Conservation (phyloP, 2,329 filamentous ascomycete species). For the Fusarium aywerte region DNA sequence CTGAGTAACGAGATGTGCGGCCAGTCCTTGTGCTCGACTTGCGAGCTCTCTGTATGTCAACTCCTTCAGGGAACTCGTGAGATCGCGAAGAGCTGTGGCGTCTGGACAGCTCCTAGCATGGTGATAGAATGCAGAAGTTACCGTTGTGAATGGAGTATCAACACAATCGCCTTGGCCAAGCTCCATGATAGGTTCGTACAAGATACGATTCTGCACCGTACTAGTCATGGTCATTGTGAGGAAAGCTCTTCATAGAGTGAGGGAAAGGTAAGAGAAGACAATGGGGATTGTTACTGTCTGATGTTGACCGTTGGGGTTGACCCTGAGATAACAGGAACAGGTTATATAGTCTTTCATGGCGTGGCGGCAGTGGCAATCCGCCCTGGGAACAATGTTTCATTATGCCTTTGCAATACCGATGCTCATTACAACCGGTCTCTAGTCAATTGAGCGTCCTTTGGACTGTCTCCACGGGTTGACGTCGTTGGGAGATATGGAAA, state of each 20-base stretch:
- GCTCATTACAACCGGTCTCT: conserved; percentile 21
- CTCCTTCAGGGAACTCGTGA: conserved; percentile 47
- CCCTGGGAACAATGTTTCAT: conserved; percentile 32
- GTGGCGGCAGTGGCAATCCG: conserved; percentile 24
- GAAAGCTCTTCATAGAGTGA: neutral
- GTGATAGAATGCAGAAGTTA: conserved; percentile 54
- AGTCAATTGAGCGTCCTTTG: conserved; percentile 11
- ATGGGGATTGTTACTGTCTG: conserved; percentile 30
- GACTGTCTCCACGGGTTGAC: conserved; percentile 21
- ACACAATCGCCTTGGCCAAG: conserved; percentile 38
- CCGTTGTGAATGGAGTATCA: conserved; percentile 52
- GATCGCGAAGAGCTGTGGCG: conserved; percentile 53
- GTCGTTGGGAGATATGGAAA: conserved; percentile 27
- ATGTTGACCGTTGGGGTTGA: conserved; percentile 31
- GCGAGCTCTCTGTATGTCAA: conserved; percentile 61
- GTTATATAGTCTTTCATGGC: conserved; percentile 38
- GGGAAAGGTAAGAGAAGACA: conserved; percentile 17
- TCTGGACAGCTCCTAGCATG: conserved; percentile 53
- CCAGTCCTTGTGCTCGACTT: conserved; percentile 55
- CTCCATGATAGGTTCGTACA: neutral
- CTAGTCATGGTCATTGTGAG: conserved; percentile 19
- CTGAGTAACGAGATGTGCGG: conserved; percentile 51
- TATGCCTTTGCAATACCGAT: conserved; percentile 17
- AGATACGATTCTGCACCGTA: conserved; percentile 7
- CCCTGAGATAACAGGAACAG: conserved; percentile 32